A percentile compares a stretch with the other conserved stretches of the same genome.
Conservation (phyloP, 2,329 filamentous ascomycete genomes). For the Calonectria naviculata region DNA sequence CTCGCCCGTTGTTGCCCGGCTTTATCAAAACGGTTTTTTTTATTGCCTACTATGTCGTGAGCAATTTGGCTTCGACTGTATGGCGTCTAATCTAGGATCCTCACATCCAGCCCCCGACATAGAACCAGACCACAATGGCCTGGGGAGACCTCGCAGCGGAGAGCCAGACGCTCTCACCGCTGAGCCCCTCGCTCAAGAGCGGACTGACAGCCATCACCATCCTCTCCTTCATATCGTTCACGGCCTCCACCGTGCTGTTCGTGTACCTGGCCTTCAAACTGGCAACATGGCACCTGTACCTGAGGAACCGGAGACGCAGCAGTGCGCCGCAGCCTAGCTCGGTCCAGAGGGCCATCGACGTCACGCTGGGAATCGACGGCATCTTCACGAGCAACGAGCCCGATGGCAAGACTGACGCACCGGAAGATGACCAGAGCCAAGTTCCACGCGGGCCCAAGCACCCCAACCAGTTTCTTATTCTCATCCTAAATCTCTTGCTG, state of each 20-base stretch:
- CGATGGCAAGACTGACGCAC: not conserved
- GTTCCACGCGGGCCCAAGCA: conserved; percentile 45
- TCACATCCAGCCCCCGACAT: not conserved
- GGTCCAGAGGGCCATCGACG: conserved; percentile 43
- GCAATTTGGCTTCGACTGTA: not conserved
- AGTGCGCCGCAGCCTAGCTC: conserved; percentile 18
- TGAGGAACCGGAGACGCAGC: conserved; percentile 24
- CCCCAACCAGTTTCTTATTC: conserved; percentile 74
- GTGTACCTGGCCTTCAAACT: conserved; percentile 46
- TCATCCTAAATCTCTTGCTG: conserved; percentile 76
- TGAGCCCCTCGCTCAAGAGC: conserved; percentile 32
- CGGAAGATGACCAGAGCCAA: conserved; percentile 11
- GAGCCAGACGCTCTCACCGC: conserved; percentile 38
- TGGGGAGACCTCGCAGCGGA: conserved; percentile 34
- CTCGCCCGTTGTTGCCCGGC: not conserved
- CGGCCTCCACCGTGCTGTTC: conserved; percentile 42
- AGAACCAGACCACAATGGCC: conserved; percentile 30
- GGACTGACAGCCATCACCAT: conserved; percentile 45
- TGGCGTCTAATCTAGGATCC: not conserved
- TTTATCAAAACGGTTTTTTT: no score
- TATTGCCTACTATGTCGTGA: not conserved
- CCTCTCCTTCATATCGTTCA: conserved; percentile 47
- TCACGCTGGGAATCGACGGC: conserved; percentile 50
- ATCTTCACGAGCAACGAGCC: conserved; percentile 38
- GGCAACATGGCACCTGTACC: conserved; percentile 41